phyloP scores from a whole-genome alignment of 2,329 filamentous ascomycete species.

The Aspergillus sp. region DNA sequence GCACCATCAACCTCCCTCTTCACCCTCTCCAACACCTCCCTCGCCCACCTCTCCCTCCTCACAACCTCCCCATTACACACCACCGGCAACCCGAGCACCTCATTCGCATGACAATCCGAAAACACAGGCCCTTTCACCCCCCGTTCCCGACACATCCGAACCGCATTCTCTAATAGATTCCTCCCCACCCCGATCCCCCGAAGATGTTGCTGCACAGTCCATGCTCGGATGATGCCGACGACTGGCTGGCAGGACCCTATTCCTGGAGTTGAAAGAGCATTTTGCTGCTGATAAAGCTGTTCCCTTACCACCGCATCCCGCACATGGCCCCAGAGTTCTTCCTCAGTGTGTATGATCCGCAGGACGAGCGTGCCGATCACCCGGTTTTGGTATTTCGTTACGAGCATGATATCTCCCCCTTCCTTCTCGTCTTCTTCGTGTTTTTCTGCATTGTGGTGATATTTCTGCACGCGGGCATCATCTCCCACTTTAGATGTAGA shows the following conservation, averaged over 20 bases:
- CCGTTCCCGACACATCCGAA: conserved; percentile 66
- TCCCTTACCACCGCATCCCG: background rate
- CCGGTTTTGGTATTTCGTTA: conserved; percentile 28
- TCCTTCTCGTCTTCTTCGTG: conserved; percentile 65
- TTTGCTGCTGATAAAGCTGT: background rate
- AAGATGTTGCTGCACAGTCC: conserved; percentile 74
- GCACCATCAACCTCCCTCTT: background rate
- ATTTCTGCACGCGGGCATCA: too few species aligned
- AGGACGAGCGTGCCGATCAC: conserved; percentile 73
- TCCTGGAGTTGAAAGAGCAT: background rate
- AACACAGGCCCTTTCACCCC: conserved; percentile 72
- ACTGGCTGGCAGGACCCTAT: background rate
- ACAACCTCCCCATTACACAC: conserved; percentile 65
- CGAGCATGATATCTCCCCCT: conserved; percentile 30
- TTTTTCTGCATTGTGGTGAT: conserved; percentile 46
- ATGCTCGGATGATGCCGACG: conserved; percentile 67
- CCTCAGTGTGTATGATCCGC: conserved; percentile 17
- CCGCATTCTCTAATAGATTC: conserved; percentile 72
- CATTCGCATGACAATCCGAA: conserved; percentile 76
- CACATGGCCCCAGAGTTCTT: conserved; percentile 4
- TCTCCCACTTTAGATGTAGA: too few species aligned
- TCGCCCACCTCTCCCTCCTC: conserved; percentile 60
- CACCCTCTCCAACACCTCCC: conserved; percentile 20
- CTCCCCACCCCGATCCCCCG: conserved; percentile 71
- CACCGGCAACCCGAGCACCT: conserved; percentile 57